phyloP scores from a whole-genome alignment of 2,329 filamentous ascomycete species.

The Cryoendolithus antarcticus region DNA sequence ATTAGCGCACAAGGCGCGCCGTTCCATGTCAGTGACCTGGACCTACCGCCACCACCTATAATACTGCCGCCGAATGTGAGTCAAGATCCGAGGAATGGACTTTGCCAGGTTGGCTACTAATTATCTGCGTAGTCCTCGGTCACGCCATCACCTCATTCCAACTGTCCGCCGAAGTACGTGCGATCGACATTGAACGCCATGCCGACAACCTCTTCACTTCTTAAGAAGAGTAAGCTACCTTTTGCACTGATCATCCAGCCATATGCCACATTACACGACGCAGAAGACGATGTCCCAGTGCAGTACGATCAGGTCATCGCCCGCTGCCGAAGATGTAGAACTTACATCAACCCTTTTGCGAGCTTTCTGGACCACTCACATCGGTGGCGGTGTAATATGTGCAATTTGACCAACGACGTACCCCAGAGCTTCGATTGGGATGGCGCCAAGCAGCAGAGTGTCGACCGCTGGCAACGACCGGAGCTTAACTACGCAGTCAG shows the following conservation, averaged over 20 bases:
- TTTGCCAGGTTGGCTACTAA: neutral
- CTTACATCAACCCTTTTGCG: constrained; percentile 96
- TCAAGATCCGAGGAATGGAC: constrained; percentile 29
- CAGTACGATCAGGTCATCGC: constrained; percentile 97
- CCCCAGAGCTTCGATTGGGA: constrained; percentile 99
- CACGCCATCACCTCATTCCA: constrained; percentile 79
- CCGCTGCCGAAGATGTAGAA: constrained; percentile 84
- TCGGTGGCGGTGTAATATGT: constrained; percentile 99
- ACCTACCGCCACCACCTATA: constrained; percentile 81
- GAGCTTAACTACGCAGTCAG: constrained; percentile 95
- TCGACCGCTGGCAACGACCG: constrained; percentile 81
- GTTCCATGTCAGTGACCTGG: constrained; percentile 86
- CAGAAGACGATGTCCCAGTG: constrained; percentile 80
- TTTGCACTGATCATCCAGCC: constrained; percentile 95
- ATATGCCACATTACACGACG: constrained; percentile 83
- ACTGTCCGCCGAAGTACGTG: constrained; percentile 87
- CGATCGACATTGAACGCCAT: constrained; percentile 91
- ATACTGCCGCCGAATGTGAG: constrained; percentile 76
- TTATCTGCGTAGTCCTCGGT: constrained; percentile 51
- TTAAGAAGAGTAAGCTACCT: constrained; percentile 94
- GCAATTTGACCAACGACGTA: constrained; percentile 94
- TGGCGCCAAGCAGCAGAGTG: constrained; percentile 74
- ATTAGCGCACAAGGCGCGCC: constrained; percentile 65
- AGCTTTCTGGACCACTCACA: constrained; percentile 95
- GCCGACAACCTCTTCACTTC: constrained; percentile 77